Evolutionary conservation across 495 filamentous ascomycete genomes (phyloP).

Genomic region (Penicillium parvum): DNA sequence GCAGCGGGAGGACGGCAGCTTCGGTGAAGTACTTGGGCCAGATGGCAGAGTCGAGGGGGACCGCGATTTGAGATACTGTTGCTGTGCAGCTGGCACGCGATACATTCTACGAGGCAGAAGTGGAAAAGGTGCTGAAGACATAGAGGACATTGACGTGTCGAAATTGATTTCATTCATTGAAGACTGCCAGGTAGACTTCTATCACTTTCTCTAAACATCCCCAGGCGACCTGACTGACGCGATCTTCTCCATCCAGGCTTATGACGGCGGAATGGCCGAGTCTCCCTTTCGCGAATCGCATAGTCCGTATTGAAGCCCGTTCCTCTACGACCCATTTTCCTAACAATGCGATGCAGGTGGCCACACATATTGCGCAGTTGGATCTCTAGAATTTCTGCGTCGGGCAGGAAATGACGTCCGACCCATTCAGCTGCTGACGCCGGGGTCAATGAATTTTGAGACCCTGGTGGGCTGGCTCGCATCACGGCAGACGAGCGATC

Average conservation of each 20-base stretch:
- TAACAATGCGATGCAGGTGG: conserved; percentile 56
- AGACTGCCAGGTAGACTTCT: conserved; percentile 54
- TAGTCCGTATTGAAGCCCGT: conserved; percentile 49
- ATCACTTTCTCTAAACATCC: not conserved
- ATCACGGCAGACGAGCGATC: conserved; percentile 60
- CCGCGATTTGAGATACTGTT: conserved; percentile 82
- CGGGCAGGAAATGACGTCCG: conserved; percentile 23
- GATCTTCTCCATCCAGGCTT: conserved; percentile 56
- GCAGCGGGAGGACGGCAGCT: conserved; percentile 84
- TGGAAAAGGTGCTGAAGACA: conserved; percentile 47
- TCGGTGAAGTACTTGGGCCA: conserved; percentile 72
- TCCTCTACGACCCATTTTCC: conserved; percentile 7
- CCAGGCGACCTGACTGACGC: not conserved
- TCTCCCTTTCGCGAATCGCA: conserved; percentile 81
- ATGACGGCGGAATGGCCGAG: conserved; percentile 86
- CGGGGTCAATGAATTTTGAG: conserved; percentile 35
- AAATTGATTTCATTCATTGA: conserved; percentile 66
- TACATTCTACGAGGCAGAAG: conserved; percentile 68
- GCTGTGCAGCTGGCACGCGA: conserved; percentile 72
- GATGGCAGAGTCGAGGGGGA: conserved; percentile 65
- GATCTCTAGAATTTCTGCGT: conserved; percentile 66
- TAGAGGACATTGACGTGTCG: conserved; percentile 72
- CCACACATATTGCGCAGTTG: conserved; percentile 80
- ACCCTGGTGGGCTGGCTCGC: conserved; percentile 60
- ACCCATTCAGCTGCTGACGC: conserved; percentile 25